phyloP scores from a whole-genome alignment of 768 basidiomycete species.

The Leccinum obscurum region DNA sequence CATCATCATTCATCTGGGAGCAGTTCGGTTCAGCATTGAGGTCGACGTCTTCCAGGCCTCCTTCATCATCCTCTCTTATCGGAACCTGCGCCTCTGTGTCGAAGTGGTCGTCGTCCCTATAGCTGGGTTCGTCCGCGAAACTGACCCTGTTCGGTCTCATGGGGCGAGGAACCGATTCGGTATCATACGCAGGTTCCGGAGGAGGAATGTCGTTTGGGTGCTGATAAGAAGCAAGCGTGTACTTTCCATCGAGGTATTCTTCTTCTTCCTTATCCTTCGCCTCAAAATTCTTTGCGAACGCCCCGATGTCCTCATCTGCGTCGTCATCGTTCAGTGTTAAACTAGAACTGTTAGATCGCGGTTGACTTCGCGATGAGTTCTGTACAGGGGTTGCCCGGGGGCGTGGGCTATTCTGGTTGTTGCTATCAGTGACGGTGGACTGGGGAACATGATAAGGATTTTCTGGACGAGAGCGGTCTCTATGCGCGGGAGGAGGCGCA shows the following conservation, averaged over 20 bases:
- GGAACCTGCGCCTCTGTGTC: conserved; percentile 27
- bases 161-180: conserved; percentile 10
- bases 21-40: conserved; percentile 14
- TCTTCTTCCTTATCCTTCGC: conserved; percentile 14
- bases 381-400: conserved; percentile 19
- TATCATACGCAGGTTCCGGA: conserved; percentile 45
- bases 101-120: conserved; percentile 18
- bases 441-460: background rate
- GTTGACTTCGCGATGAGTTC: conserved; percentile 14
- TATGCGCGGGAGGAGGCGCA: conserved; percentile 7
- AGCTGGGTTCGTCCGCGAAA: conserved; percentile 34
- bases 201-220: conserved; percentile 64
- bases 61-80: conserved; percentile 6
- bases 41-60: conserved; percentile 21
- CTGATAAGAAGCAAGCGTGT: conserved; percentile 53
- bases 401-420: conserved; percentile 6
- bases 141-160: conserved; percentile 37
- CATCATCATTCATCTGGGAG: conserved; percentile 23
- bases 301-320: conserved; percentile 22
- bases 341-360: conserved; percentile 39
- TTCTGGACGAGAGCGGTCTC: background rate
- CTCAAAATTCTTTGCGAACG: conserved; percentile 15
- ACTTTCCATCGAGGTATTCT: conserved; percentile 39
- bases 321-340: conserved; percentile 35
- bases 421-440: conserved; percentile 4